Base-by-base conservation (phyloP, 2,329 filamentous ascomycete species). In the Fusarium acutatum region DNA sequence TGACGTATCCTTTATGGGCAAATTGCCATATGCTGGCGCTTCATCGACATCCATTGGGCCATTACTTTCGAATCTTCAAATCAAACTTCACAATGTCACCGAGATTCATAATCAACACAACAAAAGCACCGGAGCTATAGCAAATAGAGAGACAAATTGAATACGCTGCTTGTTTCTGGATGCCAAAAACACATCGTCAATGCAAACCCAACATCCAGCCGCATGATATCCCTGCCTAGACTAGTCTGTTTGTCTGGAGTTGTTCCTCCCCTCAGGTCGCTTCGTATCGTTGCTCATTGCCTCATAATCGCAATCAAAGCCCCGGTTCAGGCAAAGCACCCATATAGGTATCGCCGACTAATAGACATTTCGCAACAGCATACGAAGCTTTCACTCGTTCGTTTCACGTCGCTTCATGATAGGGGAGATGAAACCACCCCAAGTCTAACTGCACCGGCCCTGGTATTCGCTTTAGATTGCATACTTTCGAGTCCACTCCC, bases 401-500 rank as follows among this genome's bases (percentile, higher is more conserved):
- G 74, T 75, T 74, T 69, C 75, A 77, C 73, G 63, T 75, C 70
- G 73, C 74, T 63, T 75, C 74, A 75, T 75, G 70, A 78, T 76
- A 53, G 73, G 67, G 72, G 76, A 74, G 68, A 73, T 66, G 67
- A 69, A 79, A 77, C 71, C 76, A 78, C 67, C 71, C 73, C 73
- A 77, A 70, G 71, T 75, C 75, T 73, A 77, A 70, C 76, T 74
- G 63, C 70, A 70, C 58, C 74, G 69, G 59, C 61, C 62, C 54
- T 65, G 50, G 43, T 65, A 63, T 58, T 57, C 69, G 53, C 61
- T 71, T 79, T 89, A 98, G 85, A 98, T 96, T 82, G 96, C 96
- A 84, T 98, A 98, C 90, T 99, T 99, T 84, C 96, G 91, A 80
- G 96, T 99, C 96, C 96, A 99, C 87, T 99, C 96, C 79, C 96